A percentile compares a stretch with the other conserved stretches of the same genome.
These are phyloP conservation scores for Solanum habrochaites DNA, from an alignment of 257 asterid species.

Conservation along the genomic window DNA sequence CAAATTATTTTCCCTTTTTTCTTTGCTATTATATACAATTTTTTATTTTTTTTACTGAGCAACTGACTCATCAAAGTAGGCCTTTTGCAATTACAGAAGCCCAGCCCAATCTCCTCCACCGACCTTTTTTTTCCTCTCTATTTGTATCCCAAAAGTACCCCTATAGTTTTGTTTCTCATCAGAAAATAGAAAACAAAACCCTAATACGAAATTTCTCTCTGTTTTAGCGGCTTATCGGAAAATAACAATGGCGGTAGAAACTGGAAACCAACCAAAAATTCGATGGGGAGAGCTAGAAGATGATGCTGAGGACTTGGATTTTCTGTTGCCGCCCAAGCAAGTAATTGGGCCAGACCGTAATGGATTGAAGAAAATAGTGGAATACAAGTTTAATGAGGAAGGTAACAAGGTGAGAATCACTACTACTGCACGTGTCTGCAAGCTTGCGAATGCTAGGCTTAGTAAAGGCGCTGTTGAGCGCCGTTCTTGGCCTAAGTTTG, in stretches of 20 bases:
- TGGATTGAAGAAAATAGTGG: slow-evolving; percentile 64
- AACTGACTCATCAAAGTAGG: too few species aligned
- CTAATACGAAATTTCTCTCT: not conserved
- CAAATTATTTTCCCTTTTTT: too few species aligned
- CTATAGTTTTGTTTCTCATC: not conserved
- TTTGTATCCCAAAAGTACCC: not conserved
- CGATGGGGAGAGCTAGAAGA: slow-evolving; percentile 89
- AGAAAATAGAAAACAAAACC: not conserved
- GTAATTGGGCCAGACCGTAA: slow-evolving; percentile 56
- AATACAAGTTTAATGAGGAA: slow-evolving; percentile 62
- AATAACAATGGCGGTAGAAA: not conserved
- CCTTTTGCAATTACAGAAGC: not conserved
- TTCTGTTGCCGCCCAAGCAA: slow-evolving; percentile 65
- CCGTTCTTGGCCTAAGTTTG: slow-evolving; percentile 82
- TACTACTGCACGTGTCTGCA: slow-evolving; percentile 66
- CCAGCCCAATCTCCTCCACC: not conserved
- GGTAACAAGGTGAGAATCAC: slow-evolving; percentile 72
- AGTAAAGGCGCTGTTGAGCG: slow-evolving; percentile 83
- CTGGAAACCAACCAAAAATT: not conserved
- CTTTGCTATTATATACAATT: too few species aligned
- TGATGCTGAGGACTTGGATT: slow-evolving; percentile 68
- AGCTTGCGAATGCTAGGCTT: slow-evolving; percentile 73
- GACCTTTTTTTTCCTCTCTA: not conserved
- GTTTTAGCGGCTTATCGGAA: not conserved
- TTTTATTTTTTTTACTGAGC: too few species aligned